These are phyloP conservation scores for Cucumis hystrix DNA, from an alignment of 306 rosid species.

Conservation along the genomic window DNA sequence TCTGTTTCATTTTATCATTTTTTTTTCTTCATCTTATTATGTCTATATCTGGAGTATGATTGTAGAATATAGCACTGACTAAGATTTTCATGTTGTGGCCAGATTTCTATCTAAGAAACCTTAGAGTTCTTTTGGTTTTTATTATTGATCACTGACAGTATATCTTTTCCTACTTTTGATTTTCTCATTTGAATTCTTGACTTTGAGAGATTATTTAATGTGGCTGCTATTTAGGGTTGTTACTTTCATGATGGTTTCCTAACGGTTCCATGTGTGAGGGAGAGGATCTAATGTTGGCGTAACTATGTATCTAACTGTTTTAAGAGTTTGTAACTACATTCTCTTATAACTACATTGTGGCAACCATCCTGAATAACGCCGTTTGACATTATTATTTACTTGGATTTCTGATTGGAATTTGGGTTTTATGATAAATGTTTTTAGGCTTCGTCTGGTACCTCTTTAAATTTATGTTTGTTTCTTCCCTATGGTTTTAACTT, in stretches of 20 bases:
- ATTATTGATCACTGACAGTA: neutral
- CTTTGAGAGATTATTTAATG: neutral
- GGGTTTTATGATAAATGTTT: neutral
- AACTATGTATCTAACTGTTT: neutral
- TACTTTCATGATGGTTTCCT: neutral
- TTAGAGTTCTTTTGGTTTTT: neutral
- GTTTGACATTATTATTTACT: too few relatives aligned
- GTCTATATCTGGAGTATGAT: constrained; percentile 1
- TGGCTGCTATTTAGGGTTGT: neutral
- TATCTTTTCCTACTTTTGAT: neutral
- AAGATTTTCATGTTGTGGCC: neutral
- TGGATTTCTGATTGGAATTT: neutral
- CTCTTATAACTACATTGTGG: neutral
- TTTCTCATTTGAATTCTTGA: neutral
- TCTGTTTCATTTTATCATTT: neutral
- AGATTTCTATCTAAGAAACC: neutral
- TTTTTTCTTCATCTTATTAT: neutral
- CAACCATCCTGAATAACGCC: too few relatives aligned
- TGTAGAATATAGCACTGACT: constrained; percentile 1
- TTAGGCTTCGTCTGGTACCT: too few relatives aligned
- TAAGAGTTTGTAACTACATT: neutral
- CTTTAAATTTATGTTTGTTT: too few relatives aligned
- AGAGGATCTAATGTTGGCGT: neutral
- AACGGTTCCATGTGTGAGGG: neutral
- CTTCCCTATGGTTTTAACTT: too few relatives aligned